Percentiles rank a stretch among this genome's conserved stretches.
Conservation (phyloP, 176 grass and related monocot genomes). For the Bonia amplexicaulis region DNA sequence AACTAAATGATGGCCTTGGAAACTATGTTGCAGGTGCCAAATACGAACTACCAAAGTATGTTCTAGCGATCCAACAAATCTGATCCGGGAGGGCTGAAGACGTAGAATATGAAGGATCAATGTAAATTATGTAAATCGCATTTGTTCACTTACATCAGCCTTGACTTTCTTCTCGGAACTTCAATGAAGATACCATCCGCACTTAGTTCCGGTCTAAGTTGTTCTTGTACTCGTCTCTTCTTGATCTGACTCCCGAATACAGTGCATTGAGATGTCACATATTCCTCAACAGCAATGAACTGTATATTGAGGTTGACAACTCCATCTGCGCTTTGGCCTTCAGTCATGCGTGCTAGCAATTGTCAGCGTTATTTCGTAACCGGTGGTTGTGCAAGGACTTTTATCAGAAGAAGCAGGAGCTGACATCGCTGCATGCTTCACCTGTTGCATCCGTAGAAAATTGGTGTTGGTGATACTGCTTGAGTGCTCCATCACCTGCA, state of each 20-base stretch:
- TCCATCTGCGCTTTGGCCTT: background rate
- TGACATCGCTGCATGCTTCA: background rate
- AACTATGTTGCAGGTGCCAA: slow-evolving; percentile 64
- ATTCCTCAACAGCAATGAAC: background rate
- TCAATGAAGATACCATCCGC: slow-evolving; percentile 17
- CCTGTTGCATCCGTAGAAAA: background rate
- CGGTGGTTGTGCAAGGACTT: background rate
- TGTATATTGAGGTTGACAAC: background rate
- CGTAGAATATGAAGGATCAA: slow-evolving; percentile 12
- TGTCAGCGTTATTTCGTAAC: background rate
- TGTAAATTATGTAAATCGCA: slow-evolving; percentile 86
- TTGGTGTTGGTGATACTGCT: background rate
- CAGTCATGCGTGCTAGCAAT: background rate
- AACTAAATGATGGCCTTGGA: slow-evolving; percentile 1
- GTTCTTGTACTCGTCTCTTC: background rate
- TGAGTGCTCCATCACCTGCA: background rate
- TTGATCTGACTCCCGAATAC: background rate
- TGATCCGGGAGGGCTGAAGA: slow-evolving; percentile 52
- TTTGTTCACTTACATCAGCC: slow-evolving; percentile 34
- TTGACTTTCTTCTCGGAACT: slow-evolving; percentile 19
- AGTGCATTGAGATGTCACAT: background rate
- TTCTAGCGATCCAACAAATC: slow-evolving; percentile 86
- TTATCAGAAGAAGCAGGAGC: background rate
- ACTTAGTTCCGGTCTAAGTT: background rate
- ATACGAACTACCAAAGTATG: slow-evolving; percentile 89